phyloP scores from a whole-genome alignment of 2,329 filamentous ascomycete species.

The Domatiomyces catenatus region DNA sequence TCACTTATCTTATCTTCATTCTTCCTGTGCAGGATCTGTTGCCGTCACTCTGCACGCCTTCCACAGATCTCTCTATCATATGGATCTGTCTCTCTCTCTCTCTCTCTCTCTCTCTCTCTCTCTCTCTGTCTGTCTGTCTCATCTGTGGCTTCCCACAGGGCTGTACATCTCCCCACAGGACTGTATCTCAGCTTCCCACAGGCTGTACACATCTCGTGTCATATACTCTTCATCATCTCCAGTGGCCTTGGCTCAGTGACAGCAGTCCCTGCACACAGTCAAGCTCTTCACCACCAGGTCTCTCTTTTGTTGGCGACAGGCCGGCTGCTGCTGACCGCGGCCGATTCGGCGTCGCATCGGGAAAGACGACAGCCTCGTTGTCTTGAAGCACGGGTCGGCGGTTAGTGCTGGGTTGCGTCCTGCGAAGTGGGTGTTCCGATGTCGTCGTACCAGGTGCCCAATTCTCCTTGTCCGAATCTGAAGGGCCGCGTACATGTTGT shows the following conservation, averaged over 20 bases:
- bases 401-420: conserved; percentile 27
- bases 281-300: conserved; percentile 56
- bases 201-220: not conserved
- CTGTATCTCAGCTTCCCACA: too few species aligned
- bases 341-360: conserved; percentile 4
- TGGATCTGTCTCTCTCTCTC: too few species aligned
- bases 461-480: conserved; percentile 91
- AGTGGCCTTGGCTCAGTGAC: conserved; percentile 82
- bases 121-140: too few species aligned
- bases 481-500: conserved; percentile 30
- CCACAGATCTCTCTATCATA: not conserved
- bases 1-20: not conserved
- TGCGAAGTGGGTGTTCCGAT: conserved; percentile 37
- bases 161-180: too few species aligned
- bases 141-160: not conserved
- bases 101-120: too few species aligned
- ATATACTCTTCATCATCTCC: conserved; percentile 40
- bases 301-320: conserved; percentile 27
- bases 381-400: conserved; percentile 33
- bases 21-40: not conserved
- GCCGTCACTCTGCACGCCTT: not conserved
- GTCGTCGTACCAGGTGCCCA: conserved; percentile 43
- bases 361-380: conserved; percentile 20
- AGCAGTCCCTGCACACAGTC: conserved; percentile 81
- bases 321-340: conserved; percentile 1